Conservation (phyloP, 1,284 basidiomycete species). For the Phellopilus nigrolimitatus region DNA sequence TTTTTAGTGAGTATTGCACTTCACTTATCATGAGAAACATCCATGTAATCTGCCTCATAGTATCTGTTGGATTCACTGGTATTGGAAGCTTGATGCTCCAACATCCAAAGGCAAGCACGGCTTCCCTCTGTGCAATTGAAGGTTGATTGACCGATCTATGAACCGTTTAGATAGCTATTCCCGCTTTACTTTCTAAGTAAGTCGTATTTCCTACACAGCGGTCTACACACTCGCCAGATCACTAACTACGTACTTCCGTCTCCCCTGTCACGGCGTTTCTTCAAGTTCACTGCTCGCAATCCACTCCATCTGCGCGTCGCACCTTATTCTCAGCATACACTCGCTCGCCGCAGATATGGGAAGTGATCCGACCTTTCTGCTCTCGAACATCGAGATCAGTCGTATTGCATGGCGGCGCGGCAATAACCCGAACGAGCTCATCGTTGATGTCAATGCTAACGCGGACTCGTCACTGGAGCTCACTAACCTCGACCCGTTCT, state of each 20-base stretch:
- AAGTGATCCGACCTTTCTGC: slow-evolving; percentile 27
- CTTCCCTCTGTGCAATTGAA: background rate
- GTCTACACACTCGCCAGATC: background rate
- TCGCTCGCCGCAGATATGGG: slow-evolving; percentile 29
- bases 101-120: background rate
- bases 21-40: background rate
- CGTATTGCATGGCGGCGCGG: slow-evolving; percentile 28
- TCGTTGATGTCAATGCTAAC: slow-evolving; percentile 25
- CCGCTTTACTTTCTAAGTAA: slow-evolving; percentile 27
- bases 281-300: slow-evolving; percentile 26
- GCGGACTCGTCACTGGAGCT: slow-evolving; percentile 1
- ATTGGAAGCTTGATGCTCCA: slow-evolving; percentile 5
- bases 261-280: background rate
- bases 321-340: slow-evolving; percentile 30
- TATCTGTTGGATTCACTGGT: slow-evolving; percentile 10
- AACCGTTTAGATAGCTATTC: slow-evolving; percentile 22
- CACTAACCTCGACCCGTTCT: slow-evolving; percentile 7
- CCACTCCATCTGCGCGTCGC: slow-evolving; percentile 28
- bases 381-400: slow-evolving; percentile 30
- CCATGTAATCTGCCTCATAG: slow-evolving; percentile 17
- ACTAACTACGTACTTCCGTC: too few relatives aligned
- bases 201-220: background rate
- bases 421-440: slow-evolving; percentile 25
- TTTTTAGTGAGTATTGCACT: slow-evolving; percentile 23
- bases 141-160: background rate